These are phyloP conservation scores for Solanum pinnatisectum DNA, from an alignment of 257 asterid species.

Conservation along the genomic window DNA sequence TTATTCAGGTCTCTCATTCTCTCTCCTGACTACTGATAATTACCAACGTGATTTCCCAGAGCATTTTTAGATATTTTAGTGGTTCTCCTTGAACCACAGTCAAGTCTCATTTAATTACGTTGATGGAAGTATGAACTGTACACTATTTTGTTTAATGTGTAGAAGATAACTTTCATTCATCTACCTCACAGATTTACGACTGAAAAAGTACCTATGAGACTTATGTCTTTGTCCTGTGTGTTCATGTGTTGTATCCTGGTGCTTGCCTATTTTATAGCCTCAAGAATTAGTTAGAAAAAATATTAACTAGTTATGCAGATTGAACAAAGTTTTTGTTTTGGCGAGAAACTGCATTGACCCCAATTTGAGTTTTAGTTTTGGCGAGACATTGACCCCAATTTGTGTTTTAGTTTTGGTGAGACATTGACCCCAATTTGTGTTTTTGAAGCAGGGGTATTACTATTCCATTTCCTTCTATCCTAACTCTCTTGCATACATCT, in stretches of 20 bases:
- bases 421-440: neutral
- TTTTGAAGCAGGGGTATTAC: neutral
- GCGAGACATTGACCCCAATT: neutral
- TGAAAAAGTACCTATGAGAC: neutral
- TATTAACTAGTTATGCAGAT: neutral
- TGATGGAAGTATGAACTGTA: neutral
- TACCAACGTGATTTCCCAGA: neutral
- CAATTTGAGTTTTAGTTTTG: neutral
- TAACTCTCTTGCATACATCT: neutral
- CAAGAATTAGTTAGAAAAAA: neutral
- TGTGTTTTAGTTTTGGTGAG: neutral
- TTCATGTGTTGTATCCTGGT: neutral
- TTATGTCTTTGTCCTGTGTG: neutral
- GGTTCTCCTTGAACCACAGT: neutral
- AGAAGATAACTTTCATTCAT: neutral
- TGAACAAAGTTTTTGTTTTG: neutral
- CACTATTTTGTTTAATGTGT: neutral
- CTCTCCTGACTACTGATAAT: neutral
- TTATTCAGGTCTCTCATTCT: conserved; percentile 64
- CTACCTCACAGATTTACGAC: neutral
- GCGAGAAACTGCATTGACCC: neutral
- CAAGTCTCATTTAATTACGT: neutral
- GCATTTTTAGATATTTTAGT: neutral
- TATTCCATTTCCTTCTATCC: neutral
- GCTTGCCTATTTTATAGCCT: neutral